Evolutionary conservation across 352 stramenopile species (phyloP), one percentile per base, ranked within the genome.

Genomic region (Globisporangium abappressorium): DNA sequence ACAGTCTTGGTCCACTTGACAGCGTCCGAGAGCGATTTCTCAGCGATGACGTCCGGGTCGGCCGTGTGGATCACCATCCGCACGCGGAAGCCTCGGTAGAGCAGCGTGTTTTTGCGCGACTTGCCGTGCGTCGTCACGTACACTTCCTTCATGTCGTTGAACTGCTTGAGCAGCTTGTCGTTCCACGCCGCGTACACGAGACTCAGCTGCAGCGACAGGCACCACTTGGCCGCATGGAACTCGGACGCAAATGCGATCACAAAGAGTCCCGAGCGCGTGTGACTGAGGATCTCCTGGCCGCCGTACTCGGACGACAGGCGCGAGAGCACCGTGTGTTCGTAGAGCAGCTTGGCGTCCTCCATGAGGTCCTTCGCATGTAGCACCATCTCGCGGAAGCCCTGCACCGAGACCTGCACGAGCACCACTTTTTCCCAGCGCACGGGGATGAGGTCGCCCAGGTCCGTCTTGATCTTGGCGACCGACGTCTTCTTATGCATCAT

Each of bases 161-260:
- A 93, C 24, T 91, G 80, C 61, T 89, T 91, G n/a, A 95, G 74
- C 49, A 95, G 69, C 68, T 94, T 94, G 56, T 93, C 86, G 59
- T 93, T 94, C 88, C 88, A 95, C 12, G 88, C 86, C 1, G 88
- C 88, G 60, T 94, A 95, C 22, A 95, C 86, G 7, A 95, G 64
- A 67, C 86, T 93, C 8, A 95, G 72, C 67, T 95, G 88, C 57
- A 95, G 72, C 22, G 88, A 93, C 0, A 95, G 69, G 69, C 88
- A 95, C 88, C 88, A 95, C 73, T 93, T 93, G 61, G 88, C 88
- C 0, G 88, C 88, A 62, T 95, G 86, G 66, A 94, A 95, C 66
- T 95, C 88, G 9, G 88, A 93, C 11, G 82, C 74, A 57, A 95
- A 95, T 0, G 84, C 86, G 69, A 95, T 92, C 43, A 94, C 81